These are phyloP conservation scores for Aspergillus unguis DNA, from an alignment of 2,329 filamentous ascomycete genomes.

Conservation along the genomic window DNA sequence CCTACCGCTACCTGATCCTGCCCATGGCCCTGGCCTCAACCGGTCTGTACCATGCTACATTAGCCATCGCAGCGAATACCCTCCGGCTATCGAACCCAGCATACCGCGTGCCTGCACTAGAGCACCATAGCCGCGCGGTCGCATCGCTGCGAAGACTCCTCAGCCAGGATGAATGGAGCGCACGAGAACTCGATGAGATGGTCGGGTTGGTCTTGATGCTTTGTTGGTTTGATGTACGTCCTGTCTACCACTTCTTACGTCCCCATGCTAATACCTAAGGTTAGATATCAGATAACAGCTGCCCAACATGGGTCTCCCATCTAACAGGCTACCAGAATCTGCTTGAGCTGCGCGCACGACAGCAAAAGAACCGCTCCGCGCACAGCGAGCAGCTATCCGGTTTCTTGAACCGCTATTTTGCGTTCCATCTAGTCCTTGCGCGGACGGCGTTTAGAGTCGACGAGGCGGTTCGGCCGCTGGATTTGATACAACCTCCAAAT, in stretches of 20 bases:
- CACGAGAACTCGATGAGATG: slow-evolving; percentile 25
- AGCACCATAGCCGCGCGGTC: slow-evolving; percentile 14
- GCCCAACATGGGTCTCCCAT: slow-evolving; percentile 27
- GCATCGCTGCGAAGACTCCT: not conserved
- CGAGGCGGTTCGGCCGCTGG: not conserved
- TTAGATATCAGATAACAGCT: slow-evolving; percentile 27
- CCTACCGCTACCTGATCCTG: slow-evolving; percentile 28
- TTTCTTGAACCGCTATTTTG: slow-evolving; percentile 28
- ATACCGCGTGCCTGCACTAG: slow-evolving; percentile 22
- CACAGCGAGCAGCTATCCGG: slow-evolving; percentile 19
- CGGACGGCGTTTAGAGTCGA: slow-evolving; percentile 23
- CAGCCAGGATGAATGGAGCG: not conserved
- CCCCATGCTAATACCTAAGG: too few species aligned
- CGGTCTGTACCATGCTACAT: slow-evolving; percentile 26
- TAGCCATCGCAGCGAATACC: slow-evolving; percentile 27
- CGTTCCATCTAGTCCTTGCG: slow-evolving; percentile 28
- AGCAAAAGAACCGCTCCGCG: not conserved
- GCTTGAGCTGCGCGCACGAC: not conserved
- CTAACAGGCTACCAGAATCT: slow-evolving; percentile 25
- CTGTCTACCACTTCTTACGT: accelerated
- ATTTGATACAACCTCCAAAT: too few species aligned
- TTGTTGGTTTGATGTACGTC: slow-evolving; percentile 24
- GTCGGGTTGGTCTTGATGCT: slow-evolving; percentile 27
- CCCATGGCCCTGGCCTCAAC: slow-evolving; percentile 27
- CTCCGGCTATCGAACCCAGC: slow-evolving; percentile 20